These are phyloP conservation scores for Gentiana dahurica DNA, from an alignment of 257 asterid species.

Conservation along the genomic window DNA sequence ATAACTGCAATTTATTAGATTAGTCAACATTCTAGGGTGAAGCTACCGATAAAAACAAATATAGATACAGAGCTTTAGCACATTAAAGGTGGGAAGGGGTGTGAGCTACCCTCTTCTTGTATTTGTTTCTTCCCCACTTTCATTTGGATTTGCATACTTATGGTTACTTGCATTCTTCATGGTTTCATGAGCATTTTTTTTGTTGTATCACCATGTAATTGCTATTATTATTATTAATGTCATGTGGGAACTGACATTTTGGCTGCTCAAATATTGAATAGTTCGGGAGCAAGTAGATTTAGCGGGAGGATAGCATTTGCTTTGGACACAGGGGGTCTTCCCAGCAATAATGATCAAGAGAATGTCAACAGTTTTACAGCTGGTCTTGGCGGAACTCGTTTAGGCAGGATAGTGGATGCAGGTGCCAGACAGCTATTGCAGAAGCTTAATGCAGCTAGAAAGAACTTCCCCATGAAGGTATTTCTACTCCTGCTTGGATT, in stretches of 20 bases:
- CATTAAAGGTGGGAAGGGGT: too few relatives aligned
- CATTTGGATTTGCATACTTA: too few relatives aligned
- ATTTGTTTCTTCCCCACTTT: too few relatives aligned
- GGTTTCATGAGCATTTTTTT: too few relatives aligned
- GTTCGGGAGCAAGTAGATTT: constrained; percentile 21
- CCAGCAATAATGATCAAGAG: constrained; percentile 41
- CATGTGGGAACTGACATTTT: constrained; percentile 2
- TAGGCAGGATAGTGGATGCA: constrained; percentile 77
- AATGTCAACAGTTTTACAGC: constrained; percentile 29
- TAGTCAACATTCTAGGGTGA: too few relatives aligned
- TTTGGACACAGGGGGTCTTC: constrained; percentile 59
- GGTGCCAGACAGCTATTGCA: constrained; percentile 67
- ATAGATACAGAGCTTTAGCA: too few relatives aligned
- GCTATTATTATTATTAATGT: not conserved
- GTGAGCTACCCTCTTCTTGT: too few relatives aligned
- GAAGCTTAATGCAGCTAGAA: constrained; percentile 75
- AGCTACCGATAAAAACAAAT: too few relatives aligned
- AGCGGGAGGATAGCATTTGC: constrained; percentile 45
- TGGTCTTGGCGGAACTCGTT: constrained; percentile 68
- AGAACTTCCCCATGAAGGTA: constrained; percentile 75
- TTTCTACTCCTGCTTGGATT: constrained; percentile 90
- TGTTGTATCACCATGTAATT: too few relatives aligned
- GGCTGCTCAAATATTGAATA: constrained; percentile 17
- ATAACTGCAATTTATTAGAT: too few relatives aligned
- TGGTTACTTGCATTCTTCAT: too few relatives aligned